These are phyloP conservation scores for Claviceps quebecensis DNA, from an alignment of 2,329 filamentous ascomycete genomes.

Conservation along the genomic window DNA sequence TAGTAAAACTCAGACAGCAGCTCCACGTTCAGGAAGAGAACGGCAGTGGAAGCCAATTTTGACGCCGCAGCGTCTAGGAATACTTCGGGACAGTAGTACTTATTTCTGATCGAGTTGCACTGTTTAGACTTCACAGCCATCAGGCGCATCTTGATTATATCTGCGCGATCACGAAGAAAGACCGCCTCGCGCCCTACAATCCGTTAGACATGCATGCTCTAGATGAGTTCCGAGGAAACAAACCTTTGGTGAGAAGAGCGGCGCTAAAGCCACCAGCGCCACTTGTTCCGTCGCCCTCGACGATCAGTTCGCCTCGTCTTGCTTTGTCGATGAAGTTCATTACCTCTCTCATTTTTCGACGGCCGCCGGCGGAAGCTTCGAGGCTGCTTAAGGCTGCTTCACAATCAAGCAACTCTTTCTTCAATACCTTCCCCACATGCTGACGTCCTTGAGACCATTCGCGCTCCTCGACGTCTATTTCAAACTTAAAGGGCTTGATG, in stretches of 20 bases:
- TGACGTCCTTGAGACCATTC: slow-evolving; percentile 83
- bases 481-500: slow-evolving; percentile 97
- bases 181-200: slow-evolving; percentile 70
- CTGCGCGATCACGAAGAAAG: slow-evolving; percentile 83
- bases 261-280: slow-evolving; percentile 91
- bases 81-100: slow-evolving; percentile 92
- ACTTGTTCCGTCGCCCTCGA: slow-evolving; percentile 70
- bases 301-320: slow-evolving; percentile 66
- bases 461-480: slow-evolving; percentile 82
- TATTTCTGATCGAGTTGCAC: slow-evolving; percentile 71
- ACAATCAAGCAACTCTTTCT: slow-evolving; percentile 73
- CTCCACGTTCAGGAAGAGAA: slow-evolving; percentile 95
- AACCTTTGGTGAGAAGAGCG: slow-evolving; percentile 70
- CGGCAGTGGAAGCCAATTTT: slow-evolving; percentile 86
- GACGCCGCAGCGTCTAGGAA: slow-evolving; percentile 96
- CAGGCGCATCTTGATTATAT: slow-evolving; percentile 82
- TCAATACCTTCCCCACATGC: slow-evolving; percentile 67
- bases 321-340: slow-evolving; percentile 84
- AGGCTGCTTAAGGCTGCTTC: slow-evolving; percentile 64
- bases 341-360: slow-evolving; percentile 77
- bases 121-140: slow-evolving; percentile 81
- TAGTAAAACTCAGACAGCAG: slow-evolving; percentile 95
- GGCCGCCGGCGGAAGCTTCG: slow-evolving; percentile 65
- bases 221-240: slow-evolving; percentile 11
- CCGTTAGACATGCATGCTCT: slow-evolving; percentile 10